These are phyloP conservation scores for Ailanthus altissimus DNA, from an alignment of 345 rosid genomes.

Conservation along the genomic window DNA sequence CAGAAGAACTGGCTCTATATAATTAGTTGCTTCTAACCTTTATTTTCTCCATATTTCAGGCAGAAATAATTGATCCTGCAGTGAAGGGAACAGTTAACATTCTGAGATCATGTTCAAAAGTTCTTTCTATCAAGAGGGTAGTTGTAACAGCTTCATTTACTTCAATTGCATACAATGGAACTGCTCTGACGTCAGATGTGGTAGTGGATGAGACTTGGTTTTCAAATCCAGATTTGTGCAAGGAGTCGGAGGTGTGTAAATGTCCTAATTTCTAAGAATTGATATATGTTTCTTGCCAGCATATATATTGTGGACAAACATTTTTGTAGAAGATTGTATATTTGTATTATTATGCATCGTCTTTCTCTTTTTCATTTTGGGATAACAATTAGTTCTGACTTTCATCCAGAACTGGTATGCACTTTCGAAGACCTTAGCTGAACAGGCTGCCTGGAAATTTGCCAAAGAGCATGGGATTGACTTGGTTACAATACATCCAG, in stretches of 20 bases:
- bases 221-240: slow-evolving; percentile 34
- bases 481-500: slow-evolving; percentile 44
- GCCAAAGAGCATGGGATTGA: slow-evolving; percentile 42
- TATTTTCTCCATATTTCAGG: slow-evolving; percentile 15
- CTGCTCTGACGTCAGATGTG: slow-evolving; percentile 27
- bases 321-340: too few species aligned
- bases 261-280: background rate
- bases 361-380: background rate
- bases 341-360: background rate
- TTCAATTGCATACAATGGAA: slow-evolving; percentile 32
- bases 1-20: background rate
- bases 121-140: slow-evolving; percentile 43
- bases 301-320: too few species aligned
- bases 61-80: slow-evolving; percentile 45
- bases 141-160: slow-evolving; percentile 47
- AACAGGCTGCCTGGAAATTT: slow-evolving; percentile 46
- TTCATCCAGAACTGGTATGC: slow-evolving; percentile 38
- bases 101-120: slow-evolving; percentile 38
- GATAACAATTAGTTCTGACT: background rate
- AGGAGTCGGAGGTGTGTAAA: slow-evolving; percentile 22
- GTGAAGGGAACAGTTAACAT: slow-evolving; percentile 50
- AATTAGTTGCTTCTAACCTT: background rate
- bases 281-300: too few species aligned
- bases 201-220: slow-evolving; percentile 48
- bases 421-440: slow-evolving; percentile 45